These are phyloP conservation scores for Alternaria sp. DNA, from an alignment of 2,329 filamentous ascomycete genomes.

Conservation along the genomic window DNA sequence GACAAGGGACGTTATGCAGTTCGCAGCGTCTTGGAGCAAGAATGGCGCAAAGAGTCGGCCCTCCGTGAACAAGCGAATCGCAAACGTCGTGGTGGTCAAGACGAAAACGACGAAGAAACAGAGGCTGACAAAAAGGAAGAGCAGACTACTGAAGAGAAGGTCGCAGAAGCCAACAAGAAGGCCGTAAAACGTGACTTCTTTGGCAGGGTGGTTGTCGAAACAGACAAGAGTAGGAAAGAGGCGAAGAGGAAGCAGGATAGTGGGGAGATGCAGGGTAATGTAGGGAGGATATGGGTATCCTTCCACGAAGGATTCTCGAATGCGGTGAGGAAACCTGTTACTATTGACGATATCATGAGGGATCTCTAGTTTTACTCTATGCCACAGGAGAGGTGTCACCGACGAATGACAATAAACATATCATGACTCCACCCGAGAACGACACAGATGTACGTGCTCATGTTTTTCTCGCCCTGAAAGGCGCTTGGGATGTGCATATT, in stretches of 20 bases:
- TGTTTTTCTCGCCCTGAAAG: too few species aligned
- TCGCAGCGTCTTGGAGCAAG: slow-evolving; percentile 90
- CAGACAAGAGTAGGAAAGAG: slow-evolving; percentile 53
- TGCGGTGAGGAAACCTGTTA: slow-evolving; percentile 88
- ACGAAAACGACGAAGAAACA: slow-evolving; percentile 27
- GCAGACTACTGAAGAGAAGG: slow-evolving; percentile 33
- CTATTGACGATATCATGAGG: slow-evolving; percentile 78
- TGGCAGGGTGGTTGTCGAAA: slow-evolving; percentile 71
- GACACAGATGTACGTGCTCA: background rate
- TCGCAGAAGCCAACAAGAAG: slow-evolving; percentile 34
- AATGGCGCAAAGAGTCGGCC: slow-evolving; percentile 77
- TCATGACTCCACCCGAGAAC: background rate
- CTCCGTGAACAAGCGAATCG: slow-evolving; percentile 72
- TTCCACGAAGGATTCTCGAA: slow-evolving; percentile 93
- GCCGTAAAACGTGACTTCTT: slow-evolving; percentile 84
- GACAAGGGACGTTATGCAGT: slow-evolving; percentile 90
- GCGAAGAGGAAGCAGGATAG: slow-evolving; percentile 53
- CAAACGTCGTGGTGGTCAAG: slow-evolving; percentile 59
- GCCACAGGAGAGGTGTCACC: background rate
- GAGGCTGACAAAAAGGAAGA: slow-evolving; percentile 25
- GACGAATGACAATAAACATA: background rate
- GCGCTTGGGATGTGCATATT: background rate
- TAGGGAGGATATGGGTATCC: slow-evolving; percentile 80
- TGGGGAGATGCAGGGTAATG: slow-evolving; percentile 51
- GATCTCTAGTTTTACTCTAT: slow-evolving; percentile 59